Conservation (phyloP, 1,139 yeast genomes). For the Scheffersomyces parashehatae region DNA sequence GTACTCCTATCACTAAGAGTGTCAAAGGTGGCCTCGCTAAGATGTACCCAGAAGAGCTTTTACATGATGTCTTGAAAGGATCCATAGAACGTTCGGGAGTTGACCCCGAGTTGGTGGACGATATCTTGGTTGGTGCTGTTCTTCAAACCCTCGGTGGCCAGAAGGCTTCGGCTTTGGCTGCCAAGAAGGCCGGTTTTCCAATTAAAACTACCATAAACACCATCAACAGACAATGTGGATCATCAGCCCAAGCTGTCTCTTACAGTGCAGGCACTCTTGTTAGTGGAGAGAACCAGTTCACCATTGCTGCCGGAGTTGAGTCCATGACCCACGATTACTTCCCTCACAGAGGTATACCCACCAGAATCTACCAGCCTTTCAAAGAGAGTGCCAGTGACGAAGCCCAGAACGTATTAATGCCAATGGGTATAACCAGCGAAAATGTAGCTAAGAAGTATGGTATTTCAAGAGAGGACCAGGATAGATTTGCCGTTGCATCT, state of each 20-base stretch:
- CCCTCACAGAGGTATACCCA: slow-evolving; percentile 40
- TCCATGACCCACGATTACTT: slow-evolving; percentile 45
- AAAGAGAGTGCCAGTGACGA: slow-evolving; percentile 18
- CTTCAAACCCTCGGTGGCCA: slow-evolving; percentile 35
- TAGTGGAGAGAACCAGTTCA: slow-evolving; percentile 32
- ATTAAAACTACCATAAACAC: slow-evolving; percentile 37
- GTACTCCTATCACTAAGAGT: slow-evolving; percentile 39
- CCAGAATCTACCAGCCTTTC: slow-evolving; percentile 23
- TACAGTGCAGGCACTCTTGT: slow-evolving; percentile 32
- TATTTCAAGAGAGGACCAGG: slow-evolving; percentile 40
- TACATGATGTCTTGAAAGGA: slow-evolving; percentile 29
- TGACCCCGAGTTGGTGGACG: slow-evolving; percentile 27
- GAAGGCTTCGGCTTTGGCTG: slow-evolving; percentile 30
- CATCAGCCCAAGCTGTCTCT: slow-evolving; percentile 41
- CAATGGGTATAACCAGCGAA: slow-evolving; percentile 41
- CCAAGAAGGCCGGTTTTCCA: slow-evolving; percentile 37
- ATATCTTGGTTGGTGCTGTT: slow-evolving; percentile 32
- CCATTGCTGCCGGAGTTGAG: slow-evolving; percentile 47
- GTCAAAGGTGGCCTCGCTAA: slow-evolving; percentile 38
- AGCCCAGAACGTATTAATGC: slow-evolving; percentile 35
- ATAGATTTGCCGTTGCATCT: slow-evolving; percentile 36
- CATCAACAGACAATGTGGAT: slow-evolving; percentile 43
- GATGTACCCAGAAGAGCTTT: slow-evolving; percentile 36
- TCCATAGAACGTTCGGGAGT: slow-evolving; percentile 26
- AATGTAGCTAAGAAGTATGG: slow-evolving; percentile 35